Conservation (phyloP, 169 alveolate species). For the Cryptosporidium ubiquitum region DNA sequence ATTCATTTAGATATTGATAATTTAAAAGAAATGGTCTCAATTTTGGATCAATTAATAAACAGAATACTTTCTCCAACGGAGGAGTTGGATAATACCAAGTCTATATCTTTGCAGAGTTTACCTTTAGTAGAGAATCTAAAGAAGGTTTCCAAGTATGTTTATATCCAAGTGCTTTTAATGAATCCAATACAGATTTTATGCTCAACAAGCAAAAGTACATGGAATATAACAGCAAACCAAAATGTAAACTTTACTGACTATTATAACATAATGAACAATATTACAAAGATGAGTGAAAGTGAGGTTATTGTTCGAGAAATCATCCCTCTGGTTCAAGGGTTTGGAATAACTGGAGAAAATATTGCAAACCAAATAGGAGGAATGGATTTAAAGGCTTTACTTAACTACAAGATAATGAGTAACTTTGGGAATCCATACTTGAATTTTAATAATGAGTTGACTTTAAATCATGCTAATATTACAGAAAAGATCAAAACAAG, state of each 20-base stretch:
- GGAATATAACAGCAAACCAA: constrained; percentile 17
- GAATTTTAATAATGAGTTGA: background rate
- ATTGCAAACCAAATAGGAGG: too few species aligned
- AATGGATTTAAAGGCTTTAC: background rate
- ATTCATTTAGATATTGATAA: constrained; percentile 58
- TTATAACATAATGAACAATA: constrained; percentile 39
- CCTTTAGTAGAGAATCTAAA: constrained; percentile 48
- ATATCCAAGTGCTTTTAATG: constrained; percentile 49
- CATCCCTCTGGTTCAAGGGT: background rate
- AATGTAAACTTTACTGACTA: constrained; percentile 2
- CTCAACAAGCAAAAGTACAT: constrained; percentile 59
- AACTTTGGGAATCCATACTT: constrained; percentile 2
- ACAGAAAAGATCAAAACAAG: background rate
- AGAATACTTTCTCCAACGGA: constrained; percentile 41
- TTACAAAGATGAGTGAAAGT: constrained; percentile 3
- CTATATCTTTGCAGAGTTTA: background rate
- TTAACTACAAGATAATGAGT: background rate
- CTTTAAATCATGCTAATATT: background rate
- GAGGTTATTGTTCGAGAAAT: constrained; percentile 25
- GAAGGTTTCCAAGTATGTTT: constrained; percentile 11
- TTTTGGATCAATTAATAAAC: constrained; percentile 17
- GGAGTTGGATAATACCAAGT: constrained; percentile 13
- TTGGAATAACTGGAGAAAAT: too few species aligned
- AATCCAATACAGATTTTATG: constrained; percentile 58
- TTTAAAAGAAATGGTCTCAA: constrained; percentile 41